Evolutionary conservation across 148 eudicot species (phyloP), one percentile per base, ranked within the genome.

Genomic region (Arbutus unedo): DNA sequence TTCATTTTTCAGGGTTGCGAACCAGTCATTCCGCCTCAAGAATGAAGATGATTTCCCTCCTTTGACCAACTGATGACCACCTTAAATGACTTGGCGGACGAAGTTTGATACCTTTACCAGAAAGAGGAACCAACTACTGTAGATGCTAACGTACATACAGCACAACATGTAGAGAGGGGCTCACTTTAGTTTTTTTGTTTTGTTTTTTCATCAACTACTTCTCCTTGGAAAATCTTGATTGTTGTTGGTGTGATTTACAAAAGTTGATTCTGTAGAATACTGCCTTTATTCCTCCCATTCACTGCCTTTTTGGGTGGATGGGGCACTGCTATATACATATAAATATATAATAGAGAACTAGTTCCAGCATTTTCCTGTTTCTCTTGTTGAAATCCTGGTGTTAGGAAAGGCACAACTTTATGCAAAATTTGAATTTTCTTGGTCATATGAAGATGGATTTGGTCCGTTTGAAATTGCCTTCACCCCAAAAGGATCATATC

Each of bases 41-140:
- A 82, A 86, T 48, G 87, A 86, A 77, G 89, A 85, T 15, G 91
- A 89, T 51, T 90, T 90, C 74, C 92, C 92, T 60, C 90, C 92
- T 48, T 84, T 90, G 55, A 60, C 87, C 74, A 18, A 53, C 71
- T 31, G 38, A 31, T 31, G 38, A 31, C 38, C 38, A 0, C 0
- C 38, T 31, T 83, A 87, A 85, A 81, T 79, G 10, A 48, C 79
- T 44, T 49, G 31, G 80, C 60, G 31, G 31, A 79, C 72, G 38
- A 47, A 45, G 54, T 64, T 78, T 2, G n/a, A 43, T 43, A 7
- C n/a, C 3, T 14, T 16, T 41, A 44, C 1, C 16, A 45, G 49
- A 49, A 49, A 48, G 51, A n/a, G 56, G 38, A 31, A 31, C 38
- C 54, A 4, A 16, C 50, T 14, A 19, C 11, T 45, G 73, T 79